Conservation (phyloP, 176 grass and related monocot species). For the Oryza rufipogon region DNA sequence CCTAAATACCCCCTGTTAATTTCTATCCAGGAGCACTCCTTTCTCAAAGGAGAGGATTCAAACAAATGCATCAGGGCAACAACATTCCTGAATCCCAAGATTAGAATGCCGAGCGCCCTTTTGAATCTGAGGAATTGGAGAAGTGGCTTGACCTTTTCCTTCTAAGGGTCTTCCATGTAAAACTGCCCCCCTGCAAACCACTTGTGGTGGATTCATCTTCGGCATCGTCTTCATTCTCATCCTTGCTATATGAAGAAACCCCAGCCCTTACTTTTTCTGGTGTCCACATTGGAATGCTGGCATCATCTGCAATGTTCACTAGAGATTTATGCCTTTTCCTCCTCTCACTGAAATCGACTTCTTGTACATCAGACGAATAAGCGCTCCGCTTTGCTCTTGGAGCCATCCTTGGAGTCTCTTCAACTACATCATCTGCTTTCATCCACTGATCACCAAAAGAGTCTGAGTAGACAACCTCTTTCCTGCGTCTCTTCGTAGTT, state of each 20-base stretch:
- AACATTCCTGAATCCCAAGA: background rate
- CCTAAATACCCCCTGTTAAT: background rate
- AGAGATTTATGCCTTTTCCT: conserved; percentile 40
- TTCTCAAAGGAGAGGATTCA: background rate
- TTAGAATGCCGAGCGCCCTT: conserved; percentile 55
- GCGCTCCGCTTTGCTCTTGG: conserved; percentile 63
- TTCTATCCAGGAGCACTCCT: conserved; percentile 6
- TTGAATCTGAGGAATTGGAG: conserved; percentile 49
- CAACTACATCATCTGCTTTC: conserved; percentile 76
- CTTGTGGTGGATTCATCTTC: conserved; percentile 55
- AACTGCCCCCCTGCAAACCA: conserved; percentile 57
- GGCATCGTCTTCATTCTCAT: conserved; percentile 48
- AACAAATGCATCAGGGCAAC: background rate
- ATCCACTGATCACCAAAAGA: conserved; percentile 87
- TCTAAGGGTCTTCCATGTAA: conserved; percentile 85
- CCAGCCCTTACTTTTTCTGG: conserved; percentile 44
- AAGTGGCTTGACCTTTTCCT: conserved; percentile 82
- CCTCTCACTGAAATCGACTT: conserved; percentile 35
- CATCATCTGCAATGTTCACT: conserved; percentile 43
- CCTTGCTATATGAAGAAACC: conserved; percentile 71
- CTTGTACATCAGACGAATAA: conserved; percentile 48
- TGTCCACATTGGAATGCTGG: conserved; percentile 47
- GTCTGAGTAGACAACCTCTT: conserved; percentile 95
- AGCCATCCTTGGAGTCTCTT: conserved; percentile 68
- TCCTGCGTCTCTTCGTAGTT: conserved; percentile 71